Evolutionary conservation across 2,329 filamentous ascomycete species (phyloP), one percentile per base, ranked within the genome.

Genomic region (Diaporthe citri): DNA sequence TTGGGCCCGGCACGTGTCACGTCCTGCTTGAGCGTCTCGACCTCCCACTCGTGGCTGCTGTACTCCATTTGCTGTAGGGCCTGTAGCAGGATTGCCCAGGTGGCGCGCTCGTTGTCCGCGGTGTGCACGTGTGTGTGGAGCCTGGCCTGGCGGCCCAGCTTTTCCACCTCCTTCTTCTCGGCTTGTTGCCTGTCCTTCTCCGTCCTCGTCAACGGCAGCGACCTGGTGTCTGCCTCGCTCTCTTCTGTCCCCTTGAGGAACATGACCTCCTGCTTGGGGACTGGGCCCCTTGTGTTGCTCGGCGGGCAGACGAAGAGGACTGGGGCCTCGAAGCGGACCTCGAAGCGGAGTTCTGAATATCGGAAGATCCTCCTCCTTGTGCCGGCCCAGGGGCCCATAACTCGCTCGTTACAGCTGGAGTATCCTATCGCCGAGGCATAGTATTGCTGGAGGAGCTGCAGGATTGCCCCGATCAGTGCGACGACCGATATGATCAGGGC

Each of bases 61-160:
- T 78, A 72, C 78, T 90, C 89, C 84, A 90, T 88, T 22, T 80
- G 79, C 72, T 90, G 88, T 0, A 90, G 78, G 15, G 86, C 84
- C 4, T 84, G 85, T n/a, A 90, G 82, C 15, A 91, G 80, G 9
- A 84, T 83, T 5, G 88, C 83, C 89, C 89, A 90, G 1, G 88
- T 89, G 4, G 87, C 87, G n/a, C 85, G 81, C 78, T 90, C 89
- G 72, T 90, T 89, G 77, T 90, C 88, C 8, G 88, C 87, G 2
- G 89, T 91, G 76, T 89, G 88, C 0, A 90, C 75, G 22, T 48
- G 48, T 17, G 71, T 83, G 69, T 82, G 79, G 75, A 84, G 78
- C 77, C 82, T 83, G 10, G 70, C 72, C 70, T 71, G 31, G n/a
- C 52, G 75, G 59, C 48, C 41, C n/a, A 22, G 41, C 34, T 73